Conservation (phyloP, 176 grass and related monocot genomes). For the Thalia dealbata region DNA sequence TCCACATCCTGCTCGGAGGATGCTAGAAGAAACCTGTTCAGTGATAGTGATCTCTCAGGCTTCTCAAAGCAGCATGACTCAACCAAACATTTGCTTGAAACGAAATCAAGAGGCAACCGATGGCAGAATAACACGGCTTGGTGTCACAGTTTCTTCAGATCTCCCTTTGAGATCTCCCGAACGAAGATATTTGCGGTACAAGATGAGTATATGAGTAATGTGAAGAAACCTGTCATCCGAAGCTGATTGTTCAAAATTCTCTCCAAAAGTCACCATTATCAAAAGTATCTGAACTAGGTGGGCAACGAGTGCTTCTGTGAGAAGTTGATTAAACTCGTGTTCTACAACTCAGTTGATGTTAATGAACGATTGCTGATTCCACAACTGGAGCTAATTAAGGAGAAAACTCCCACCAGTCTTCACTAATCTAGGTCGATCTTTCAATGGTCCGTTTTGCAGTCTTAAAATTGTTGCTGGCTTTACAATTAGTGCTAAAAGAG, state of each 20-base stretch:
- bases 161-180: background rate
- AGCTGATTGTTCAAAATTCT: no score
- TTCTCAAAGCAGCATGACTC: background rate
- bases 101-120: background rate
- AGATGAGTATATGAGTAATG: background rate
- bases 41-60: background rate
- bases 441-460: background rate
- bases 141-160: background rate
- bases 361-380: background rate
- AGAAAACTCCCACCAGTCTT: background rate
- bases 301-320: background rate
- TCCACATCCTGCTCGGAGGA: background rate
- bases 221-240: background rate
- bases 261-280: no score
- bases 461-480: background rate
- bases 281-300: no score
- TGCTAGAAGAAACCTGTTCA: background rate
- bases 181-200: background rate
- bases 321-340: background rate
- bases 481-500: no score
- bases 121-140: conserved; percentile 2
- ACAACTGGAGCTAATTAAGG: background rate
- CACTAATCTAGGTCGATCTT: background rate
- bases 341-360: background rate
- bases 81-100: background rate